Base-by-base conservation (phyloP, 176 grass and related monocot genomes). In the Dendrocalamus sinicus region DNA sequence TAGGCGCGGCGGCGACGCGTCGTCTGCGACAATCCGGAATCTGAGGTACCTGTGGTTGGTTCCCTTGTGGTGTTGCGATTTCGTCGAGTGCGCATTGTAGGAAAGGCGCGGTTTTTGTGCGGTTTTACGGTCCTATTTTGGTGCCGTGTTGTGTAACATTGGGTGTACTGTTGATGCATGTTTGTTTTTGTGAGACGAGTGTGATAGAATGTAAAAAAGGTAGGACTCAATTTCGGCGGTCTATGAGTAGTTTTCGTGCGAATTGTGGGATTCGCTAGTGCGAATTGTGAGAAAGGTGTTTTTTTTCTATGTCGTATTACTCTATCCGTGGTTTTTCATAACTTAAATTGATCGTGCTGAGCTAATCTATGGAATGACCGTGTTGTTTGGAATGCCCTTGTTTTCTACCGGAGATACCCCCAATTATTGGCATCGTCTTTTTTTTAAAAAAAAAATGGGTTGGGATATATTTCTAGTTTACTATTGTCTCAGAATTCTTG, bases 21-120 rank as follows among this genome's bases (percentile, higher is more conserved):
- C 81, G 26, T 75, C 82, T 61, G 90, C 86, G 59, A 85, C 60
- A n/a, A 91, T 94, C 62, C 82, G 92, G 75, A 94, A 89, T 39
- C 73, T 91, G 53, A 94, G 92, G 92, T 91, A 61, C 28, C 9
- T 13, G 12, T 11, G 66, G 14, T 15, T 17, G 46, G 46, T 6
- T 74, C 12, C 45, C 72, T 45, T 62, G 5, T 16, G 70, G 2
- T 51, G 28, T 20, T 17, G 22, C 8, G 11, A 17, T 51, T 24
- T 40, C 55, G 8, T 48, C 60, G 35, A 19, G 22, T 35, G 43
- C 60, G 22, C 48, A 9, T 79, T 72, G 13, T 30, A 17, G 12
- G 26, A 54, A 73, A 83, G 75, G 19, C 54, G 80, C 55, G 0
- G 6, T 67, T 58, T 86, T 90, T 57, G 12, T 53, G 26, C 73